Base-by-base conservation (phyloP, 164 flowering plant species). In the Litsea cubeba region DNA sequence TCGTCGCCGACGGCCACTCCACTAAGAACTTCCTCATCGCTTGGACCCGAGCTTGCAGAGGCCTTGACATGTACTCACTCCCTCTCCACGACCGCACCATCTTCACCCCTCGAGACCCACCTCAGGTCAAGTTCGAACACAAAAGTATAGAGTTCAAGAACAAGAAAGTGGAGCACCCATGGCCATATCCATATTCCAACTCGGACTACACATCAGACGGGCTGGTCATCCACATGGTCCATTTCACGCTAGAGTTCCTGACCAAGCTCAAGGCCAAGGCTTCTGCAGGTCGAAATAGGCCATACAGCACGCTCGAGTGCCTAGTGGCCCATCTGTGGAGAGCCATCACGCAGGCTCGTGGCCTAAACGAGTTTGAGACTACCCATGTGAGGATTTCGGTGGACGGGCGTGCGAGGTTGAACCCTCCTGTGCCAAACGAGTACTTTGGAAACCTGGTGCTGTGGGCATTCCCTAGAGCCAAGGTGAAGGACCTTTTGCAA, bases 241-340 rank as follows among this genome's bases (percentile, higher is more conserved):
- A 46, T 5, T 32, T 65, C 65, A 35, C 40, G 8, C 40, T 35
- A 5, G 40, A 35, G 40, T 35, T 35, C 40, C 40, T 35, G 40
- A 35, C 40, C 40, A 35, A 35, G 8, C 40, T 35, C 40, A 35
- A 35, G 40, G 40, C 8, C 40, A 35, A 35, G 40, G 40, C 40
- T 35, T 35, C 40, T 35, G 8, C 40, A 35, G 40, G 40, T 35
- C 40, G 40, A 35, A 35, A 6, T 5, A 76, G 65, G 66, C 80
- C 78, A 1, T 80, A 72, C 50, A 82, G 75, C 74, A 82, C 84
- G 1, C 79, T 84, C 63, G 78, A 80, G 74, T 69, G 80, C 71
- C 74, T 83, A 22, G 72, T 79, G 20, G 82, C 82, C 8, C 86
- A 83, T 70, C 80, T 83, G 3, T 81, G 84, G 86, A 71, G 82